Conservation (phyloP, 148 eudicot species). For the Rhododendron williamsianum region DNA sequence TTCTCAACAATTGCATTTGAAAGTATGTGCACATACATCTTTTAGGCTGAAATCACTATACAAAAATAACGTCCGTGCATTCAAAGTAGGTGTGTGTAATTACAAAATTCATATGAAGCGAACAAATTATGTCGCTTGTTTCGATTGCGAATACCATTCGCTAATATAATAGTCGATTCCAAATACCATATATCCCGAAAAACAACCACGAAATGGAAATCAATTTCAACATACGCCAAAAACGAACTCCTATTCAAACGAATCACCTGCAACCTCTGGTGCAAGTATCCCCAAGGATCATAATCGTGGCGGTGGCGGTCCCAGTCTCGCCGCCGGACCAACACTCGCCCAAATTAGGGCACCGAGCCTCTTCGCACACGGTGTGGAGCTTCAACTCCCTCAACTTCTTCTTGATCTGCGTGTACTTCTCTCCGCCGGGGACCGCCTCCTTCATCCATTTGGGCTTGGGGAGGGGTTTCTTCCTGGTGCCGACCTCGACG, state of each 20-base stretch:
- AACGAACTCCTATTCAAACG: not conserved
- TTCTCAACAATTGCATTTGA: not conserved
- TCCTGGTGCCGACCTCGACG: slow-evolving; percentile 86
- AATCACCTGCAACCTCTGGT: slow-evolving; percentile 92
- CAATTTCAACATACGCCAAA: not conserved
- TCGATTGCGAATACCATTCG: not conserved
- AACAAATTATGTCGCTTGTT: not conserved
- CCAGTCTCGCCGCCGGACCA: slow-evolving; percentile 99
- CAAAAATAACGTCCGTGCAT: not conserved
- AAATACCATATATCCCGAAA: no score
- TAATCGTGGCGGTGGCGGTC: slow-evolving; percentile 89
- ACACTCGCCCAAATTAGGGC: slow-evolving; percentile 93
- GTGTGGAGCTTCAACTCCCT: slow-evolving; percentile 84
- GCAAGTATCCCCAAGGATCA: slow-evolving; percentile 96
- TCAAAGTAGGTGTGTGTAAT: not conserved
- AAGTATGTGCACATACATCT: not conserved
- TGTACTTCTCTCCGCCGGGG: slow-evolving; percentile 83
- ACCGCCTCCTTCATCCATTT: slow-evolving; percentile 93
- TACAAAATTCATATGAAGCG: no score
- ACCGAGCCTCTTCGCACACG: slow-evolving; percentile 91
- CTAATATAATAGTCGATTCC: not conserved
- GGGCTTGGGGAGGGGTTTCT: slow-evolving; percentile 89
- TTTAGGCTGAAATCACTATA: not conserved
- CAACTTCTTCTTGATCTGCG: slow-evolving; percentile 78
- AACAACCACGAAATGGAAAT: no score